Base-by-base conservation (phyloP, 2,329 filamentous ascomycete species). In the Pyricularia pennisetigena region DNA sequence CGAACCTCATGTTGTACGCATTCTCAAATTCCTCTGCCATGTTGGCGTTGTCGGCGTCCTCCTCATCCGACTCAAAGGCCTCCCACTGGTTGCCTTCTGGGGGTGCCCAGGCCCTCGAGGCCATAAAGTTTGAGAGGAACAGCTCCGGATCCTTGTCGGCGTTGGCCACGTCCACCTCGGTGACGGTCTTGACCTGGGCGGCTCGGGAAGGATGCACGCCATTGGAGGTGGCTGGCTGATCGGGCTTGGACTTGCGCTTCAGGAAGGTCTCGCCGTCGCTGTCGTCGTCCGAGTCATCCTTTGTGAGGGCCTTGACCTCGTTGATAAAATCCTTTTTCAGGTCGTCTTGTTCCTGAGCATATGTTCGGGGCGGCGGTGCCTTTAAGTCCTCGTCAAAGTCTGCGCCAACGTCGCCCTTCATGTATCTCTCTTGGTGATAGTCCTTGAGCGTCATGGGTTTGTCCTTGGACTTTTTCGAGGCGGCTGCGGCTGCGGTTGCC, bases 1-100 rank as follows among this genome's bases (percentile, higher is more conserved):
- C 95, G 75, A 99, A 99, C 41, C 95, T 90, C 79, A 97, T 81
- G 80, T 99, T 99, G 81, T 97, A 99, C 4, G 94, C 94, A 71
- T 91, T 86, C 79, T 99, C 95, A 74, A 94, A 97, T 70, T 90
- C 88, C 63, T 98, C 94, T 29, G 94, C 94, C 64, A 87, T 85
- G 30, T 86, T 84, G 41, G 90, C 87, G 62, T 92, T 81, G 32
- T 82, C 92, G 67, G 97, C 92, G 71, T 95, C 94, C 0, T 84
- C 92, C 67, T 97, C 93, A 72, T 99, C 95, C 0, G 93, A 97
- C 75, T 97, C 93, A 69, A 99, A 91, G 0, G 94, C 91, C 73
- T 94, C 84, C 79, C 92, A 93, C 61, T 85, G 85, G 26, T 86
- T 83, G 10, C 86, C 85, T 0, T 70, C 71, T 2, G 69, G 67